Evolutionary conservation across 768 basidiomycete species (phyloP).

Genomic region (Pleurotus pulmonarius): DNA sequence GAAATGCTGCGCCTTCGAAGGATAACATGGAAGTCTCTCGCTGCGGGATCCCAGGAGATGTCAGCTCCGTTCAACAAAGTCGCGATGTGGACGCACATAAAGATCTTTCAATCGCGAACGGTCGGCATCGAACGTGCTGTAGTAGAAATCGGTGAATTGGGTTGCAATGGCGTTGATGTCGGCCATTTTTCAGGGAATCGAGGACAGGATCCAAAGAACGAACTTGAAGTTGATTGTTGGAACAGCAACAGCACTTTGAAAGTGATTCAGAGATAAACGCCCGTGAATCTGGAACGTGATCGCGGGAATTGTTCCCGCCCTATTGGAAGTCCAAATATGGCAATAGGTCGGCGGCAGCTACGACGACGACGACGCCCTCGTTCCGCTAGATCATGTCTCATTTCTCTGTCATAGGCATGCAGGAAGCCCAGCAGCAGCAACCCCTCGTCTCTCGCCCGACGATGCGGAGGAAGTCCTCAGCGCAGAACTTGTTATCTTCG

Average conservation of each 20-base stretch:
- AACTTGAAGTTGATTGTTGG: not conserved
- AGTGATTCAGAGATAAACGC: not conserved
- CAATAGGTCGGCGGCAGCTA: too few species aligned
- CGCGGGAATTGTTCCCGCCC: too few species aligned
- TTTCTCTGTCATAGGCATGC: slow-evolving; percentile 14
- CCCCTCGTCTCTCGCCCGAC: slow-evolving; percentile 38
- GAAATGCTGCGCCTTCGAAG: slow-evolving; percentile 63
- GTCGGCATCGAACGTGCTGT: slow-evolving; percentile 66
- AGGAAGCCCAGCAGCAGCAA: not conserved
- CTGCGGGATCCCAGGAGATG: slow-evolving; percentile 42
- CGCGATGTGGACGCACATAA: slow-evolving; percentile 62
- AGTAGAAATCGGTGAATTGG: slow-evolving; percentile 84
- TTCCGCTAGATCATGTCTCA: slow-evolving; percentile 29
- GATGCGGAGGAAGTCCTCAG: slow-evolving; percentile 84
- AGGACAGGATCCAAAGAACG: not conserved
- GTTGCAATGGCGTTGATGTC: slow-evolving; percentile 73
- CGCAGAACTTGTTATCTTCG: slow-evolving; percentile 75
- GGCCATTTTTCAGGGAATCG: slow-evolving; percentile 43
- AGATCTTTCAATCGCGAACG: slow-evolving; percentile 54
- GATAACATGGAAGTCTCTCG: slow-evolving; percentile 80
- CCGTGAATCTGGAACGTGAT: not conserved
- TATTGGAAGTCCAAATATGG: too few species aligned
- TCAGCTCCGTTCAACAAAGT: slow-evolving; percentile 12
- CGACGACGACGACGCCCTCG: too few species aligned
- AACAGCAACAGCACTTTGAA: not conserved